Base-by-base conservation (phyloP, 805 yeast genomes). In the Dipodascopsis uninucleata region DNA sequence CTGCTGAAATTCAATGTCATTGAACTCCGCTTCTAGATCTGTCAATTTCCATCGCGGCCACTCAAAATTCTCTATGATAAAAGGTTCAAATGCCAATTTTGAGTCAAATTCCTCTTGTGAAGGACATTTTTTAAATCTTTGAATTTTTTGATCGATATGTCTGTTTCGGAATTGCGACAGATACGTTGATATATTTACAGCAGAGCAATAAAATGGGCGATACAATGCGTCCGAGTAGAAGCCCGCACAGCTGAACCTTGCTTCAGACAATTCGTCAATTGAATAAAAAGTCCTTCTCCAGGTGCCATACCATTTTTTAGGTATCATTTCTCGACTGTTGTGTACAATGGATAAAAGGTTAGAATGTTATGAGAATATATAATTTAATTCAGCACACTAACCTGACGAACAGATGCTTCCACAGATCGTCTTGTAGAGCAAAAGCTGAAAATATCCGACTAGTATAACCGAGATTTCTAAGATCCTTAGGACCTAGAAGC, bases 181-280 rank as follows among this genome's bases (percentile, higher is more conserved):
- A 23, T 47, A 57, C 21, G 63, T 59, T 3, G 61, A 54, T 61
- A 84, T 85, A 58, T 83, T 73, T 16, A 85, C 70, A 52, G 81
- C 83, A 0, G 94, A 72, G 52, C 93, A 81, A 58, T 85, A 93
- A 58, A 76, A 87, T 2, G 96, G 96, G 39, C 93, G 71, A 61
- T 81, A 88, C 10, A 89, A 63, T n/a, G 76, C 55, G 59, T 88
- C 96, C 0, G 94, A 83, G 60, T 82, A 85, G 3, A 87, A 73
- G 22, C 41, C 52, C 0, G 69, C 66, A 20, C 79, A 63, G 46
- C 72, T 71, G 5, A 80, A 54, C 10, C 49, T 45, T 12, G 77
- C 73, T 23, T 78, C 81, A 23, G 61, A 61, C 6, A 54, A 58
- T 3, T 40, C 47, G 5, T 65, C 57, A n/a, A 71, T 49, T 0